These are phyloP conservation scores for Panaeolus papilionaceus DNA, from an alignment of 768 basidiomycete species.

Conservation along the genomic window DNA sequence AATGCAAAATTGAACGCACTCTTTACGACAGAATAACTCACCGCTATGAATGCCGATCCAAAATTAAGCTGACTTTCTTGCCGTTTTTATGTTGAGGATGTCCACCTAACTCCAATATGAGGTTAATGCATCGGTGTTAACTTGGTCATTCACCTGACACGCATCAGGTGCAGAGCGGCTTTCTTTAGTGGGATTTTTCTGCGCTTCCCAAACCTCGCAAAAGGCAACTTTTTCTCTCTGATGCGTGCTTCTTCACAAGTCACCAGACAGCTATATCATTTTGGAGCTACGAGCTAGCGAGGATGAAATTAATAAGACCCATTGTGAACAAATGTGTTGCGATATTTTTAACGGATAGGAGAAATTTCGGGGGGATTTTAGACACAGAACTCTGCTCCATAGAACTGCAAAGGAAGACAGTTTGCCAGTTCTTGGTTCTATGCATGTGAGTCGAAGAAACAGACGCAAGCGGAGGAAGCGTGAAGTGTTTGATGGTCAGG, in stretches of 20 bases:
- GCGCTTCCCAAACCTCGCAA: background rate
- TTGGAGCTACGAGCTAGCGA: background rate
- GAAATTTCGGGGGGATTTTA: background rate
- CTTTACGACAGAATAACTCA: background rate
- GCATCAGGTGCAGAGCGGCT: background rate
- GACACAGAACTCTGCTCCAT: conserved; percentile 7
- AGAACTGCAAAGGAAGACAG: background rate
- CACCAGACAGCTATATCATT: background rate
- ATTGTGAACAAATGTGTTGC: background rate
- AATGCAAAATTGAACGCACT: background rate
- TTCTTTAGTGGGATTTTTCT: background rate
- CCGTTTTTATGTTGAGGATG: background rate
- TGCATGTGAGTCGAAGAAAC: conserved; percentile 4
- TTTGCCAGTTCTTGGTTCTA: background rate
- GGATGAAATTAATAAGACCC: background rate
- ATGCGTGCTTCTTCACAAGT: conserved; percentile 11
- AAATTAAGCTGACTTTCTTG: conserved; percentile 4
- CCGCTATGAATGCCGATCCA: background rate
- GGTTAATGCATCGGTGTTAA: conserved; percentile 8
- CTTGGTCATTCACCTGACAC: background rate
- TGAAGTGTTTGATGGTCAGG: background rate
- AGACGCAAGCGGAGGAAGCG: background rate
- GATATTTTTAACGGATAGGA: conserved; percentile 9
- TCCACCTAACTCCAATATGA: background rate
- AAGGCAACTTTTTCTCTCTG: conserved; percentile 1